These are phyloP conservation scores for Phytopythium oedochilum DNA, from an alignment of 352 stramenopile species.

Conservation along the genomic window DNA sequence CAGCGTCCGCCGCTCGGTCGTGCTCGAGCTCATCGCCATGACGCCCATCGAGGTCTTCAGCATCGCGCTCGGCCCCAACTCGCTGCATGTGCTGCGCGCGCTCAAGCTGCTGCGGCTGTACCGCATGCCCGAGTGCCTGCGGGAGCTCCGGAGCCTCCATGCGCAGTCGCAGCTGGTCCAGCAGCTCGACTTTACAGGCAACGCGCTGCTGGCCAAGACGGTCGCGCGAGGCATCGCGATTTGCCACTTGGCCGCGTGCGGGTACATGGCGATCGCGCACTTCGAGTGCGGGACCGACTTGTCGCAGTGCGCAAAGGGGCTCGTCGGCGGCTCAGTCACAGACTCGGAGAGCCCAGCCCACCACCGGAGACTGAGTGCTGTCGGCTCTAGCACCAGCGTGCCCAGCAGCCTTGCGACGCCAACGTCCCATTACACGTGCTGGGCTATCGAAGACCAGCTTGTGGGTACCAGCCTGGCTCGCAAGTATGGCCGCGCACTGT, in stretches of 20 bases:
- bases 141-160: conserved; percentile 43
- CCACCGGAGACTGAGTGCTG: neutral
- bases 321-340: neutral
- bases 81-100: conserved; percentile 45
- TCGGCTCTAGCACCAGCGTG: too few species aligned
- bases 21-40: conserved; percentile 41
- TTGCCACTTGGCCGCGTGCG: conserved; percentile 56
- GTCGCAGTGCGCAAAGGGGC: conserved; percentile 34
- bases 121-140: conserved; percentile 35
- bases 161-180: conserved; percentile 34
- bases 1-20: conserved; percentile 31
- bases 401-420: too few species aligned
- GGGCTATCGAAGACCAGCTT: conserved; percentile 64
- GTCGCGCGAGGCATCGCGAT: conserved; percentile 36
- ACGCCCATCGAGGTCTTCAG: conserved; percentile 48
- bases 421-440: conserved; percentile 37
- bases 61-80: conserved; percentile 34
- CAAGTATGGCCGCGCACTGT: conserved; percentile 52
- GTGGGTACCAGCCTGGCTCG: conserved; percentile 32
- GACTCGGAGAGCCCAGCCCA: neutral
- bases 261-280: conserved; percentile 64
- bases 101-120: conserved; percentile 59
- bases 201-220: conserved; percentile 45
- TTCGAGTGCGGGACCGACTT: conserved; percentile 63
- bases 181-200: conserved; percentile 51